phyloP scores from a whole-genome alignment of 768 basidiomycete genomes.

The Paxillus ammoniavirescens region DNA sequence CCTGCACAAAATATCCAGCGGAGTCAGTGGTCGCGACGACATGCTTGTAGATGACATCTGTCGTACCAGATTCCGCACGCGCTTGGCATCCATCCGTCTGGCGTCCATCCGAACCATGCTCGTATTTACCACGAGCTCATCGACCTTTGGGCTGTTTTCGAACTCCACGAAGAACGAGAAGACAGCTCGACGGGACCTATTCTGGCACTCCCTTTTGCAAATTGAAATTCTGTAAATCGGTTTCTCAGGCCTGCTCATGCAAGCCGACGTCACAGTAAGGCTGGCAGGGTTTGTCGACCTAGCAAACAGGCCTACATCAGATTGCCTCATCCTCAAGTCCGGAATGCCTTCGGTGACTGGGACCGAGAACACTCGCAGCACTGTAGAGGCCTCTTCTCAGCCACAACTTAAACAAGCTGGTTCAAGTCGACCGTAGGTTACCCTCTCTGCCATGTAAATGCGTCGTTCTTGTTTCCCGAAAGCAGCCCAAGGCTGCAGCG shows the following conservation, averaged over 20 bases:
- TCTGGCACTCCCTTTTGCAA: conserved; percentile 17
- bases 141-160: conserved; percentile 24
- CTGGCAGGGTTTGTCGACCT: too few relatives aligned
- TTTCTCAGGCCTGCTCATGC: conserved; percentile 24
- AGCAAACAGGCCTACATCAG: too few relatives aligned
- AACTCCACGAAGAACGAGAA: conserved; percentile 20
- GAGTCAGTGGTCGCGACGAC: not conserved
- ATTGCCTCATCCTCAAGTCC: conserved; percentile 14
- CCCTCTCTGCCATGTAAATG: not conserved
- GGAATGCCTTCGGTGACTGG: not conserved
- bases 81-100: conserved; percentile 27
- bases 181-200: conserved; percentile 11
- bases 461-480: conserved; percentile 6
- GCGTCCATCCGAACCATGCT: conserved; percentile 17
- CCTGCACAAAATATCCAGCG: conserved; percentile 9
- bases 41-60: not conserved
- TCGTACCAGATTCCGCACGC: conserved; percentile 16
- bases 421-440: not conserved
- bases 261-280: conserved; percentile 7
- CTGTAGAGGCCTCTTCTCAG: not conserved
- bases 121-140: conserved; percentile 18
- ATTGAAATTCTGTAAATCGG: conserved; percentile 7
- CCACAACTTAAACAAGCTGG: too few relatives aligned
- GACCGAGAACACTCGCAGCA: not conserved
- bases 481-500: not conserved